phyloP scores from a whole-genome alignment of 352 stramenopile species.

The Globisporangium paroecandrum region DNA sequence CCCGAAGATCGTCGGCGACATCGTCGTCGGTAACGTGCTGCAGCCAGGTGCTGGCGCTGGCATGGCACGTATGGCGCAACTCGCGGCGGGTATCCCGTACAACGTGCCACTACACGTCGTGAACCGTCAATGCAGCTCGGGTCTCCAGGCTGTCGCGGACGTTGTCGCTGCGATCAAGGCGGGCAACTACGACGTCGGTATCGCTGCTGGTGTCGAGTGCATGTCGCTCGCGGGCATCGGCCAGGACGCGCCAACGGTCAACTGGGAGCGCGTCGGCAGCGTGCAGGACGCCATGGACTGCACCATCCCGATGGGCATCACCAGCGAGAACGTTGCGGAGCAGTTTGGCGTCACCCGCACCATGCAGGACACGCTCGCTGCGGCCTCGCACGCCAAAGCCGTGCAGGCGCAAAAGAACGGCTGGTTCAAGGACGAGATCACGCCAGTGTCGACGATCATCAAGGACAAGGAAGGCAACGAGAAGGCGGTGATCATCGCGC shows the following conservation, averaged over 20 bases:
- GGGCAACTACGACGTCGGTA: constrained; percentile 83
- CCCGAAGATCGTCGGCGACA: constrained; percentile 68
- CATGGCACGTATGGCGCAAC: constrained; percentile 80
- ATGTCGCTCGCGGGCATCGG: constrained; percentile 75
- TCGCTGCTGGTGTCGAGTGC: constrained; percentile 83
- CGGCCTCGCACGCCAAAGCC: constrained; percentile 74
- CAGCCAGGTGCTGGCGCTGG: constrained; percentile 69
- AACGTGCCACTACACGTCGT: constrained; percentile 68
- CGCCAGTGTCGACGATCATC: constrained; percentile 69
- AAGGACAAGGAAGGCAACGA: constrained; percentile 81
- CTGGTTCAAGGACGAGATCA: constrained; percentile 89
- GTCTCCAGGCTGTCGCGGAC: constrained; percentile 81
- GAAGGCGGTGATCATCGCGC: constrained; percentile 64
- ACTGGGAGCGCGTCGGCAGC: constrained; percentile 48
- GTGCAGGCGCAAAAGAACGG: constrained; percentile 66
- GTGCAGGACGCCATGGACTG: constrained; percentile 80
- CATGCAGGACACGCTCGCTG: constrained; percentile 79
- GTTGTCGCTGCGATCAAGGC: constrained; percentile 76
- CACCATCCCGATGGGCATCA: constrained; percentile 83
- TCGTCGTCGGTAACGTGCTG: constrained; percentile 86
- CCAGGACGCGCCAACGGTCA: constrained; percentile 47
- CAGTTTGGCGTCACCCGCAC: constrained; percentile 68
- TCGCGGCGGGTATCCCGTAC: constrained; percentile 76
- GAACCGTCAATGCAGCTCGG: constrained; percentile 88
- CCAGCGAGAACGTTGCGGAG: constrained; percentile 84